These are phyloP conservation scores for Cladophialophora bantiana DNA, from an alignment of 2,329 filamentous ascomycete species.

Conservation along the genomic window DNA sequence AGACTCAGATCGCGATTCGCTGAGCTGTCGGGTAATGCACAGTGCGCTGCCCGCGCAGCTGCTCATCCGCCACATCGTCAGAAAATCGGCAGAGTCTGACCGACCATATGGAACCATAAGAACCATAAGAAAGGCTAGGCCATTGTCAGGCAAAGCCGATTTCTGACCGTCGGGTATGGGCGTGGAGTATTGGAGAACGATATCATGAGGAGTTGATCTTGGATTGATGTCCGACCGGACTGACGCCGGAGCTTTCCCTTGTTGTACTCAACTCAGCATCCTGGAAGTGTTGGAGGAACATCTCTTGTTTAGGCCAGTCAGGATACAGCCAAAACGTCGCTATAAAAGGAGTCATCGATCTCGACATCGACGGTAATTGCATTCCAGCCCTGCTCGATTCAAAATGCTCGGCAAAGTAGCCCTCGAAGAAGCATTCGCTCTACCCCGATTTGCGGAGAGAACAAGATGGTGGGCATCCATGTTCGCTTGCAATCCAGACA, in stretches of 20 bases:
- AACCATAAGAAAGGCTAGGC: neutral
- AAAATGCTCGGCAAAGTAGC: constrained; percentile 62
- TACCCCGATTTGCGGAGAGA: constrained; percentile 62
- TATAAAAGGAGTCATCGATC: neutral
- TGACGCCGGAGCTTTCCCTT: neutral
- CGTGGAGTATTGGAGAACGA: neutral
- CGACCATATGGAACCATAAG: neutral
- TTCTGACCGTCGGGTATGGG: neutral
- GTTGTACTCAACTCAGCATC: neutral
- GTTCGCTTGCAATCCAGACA: constrained; percentile 66
- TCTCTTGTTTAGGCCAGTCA: neutral
- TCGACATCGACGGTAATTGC: neutral
- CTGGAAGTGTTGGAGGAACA: neutral
- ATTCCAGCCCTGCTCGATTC: neutral
- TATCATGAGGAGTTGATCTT: neutral
- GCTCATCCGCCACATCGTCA: neutral
- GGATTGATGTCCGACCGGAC: neutral
- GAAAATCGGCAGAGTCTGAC: neutral
- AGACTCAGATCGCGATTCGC: neutral
- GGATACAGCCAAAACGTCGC: neutral
- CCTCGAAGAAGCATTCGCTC: constrained; percentile 38
- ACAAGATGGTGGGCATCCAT: constrained; percentile 67
- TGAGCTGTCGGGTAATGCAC: neutral
- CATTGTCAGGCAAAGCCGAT: neutral
- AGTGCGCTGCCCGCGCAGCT: constrained; percentile 1